A percentile compares a stretch with the other conserved stretches of the same genome.
Evolutionary conservation across 164 flowering plant genomes (phyloP).

Genomic region (Tinospora cordifolia): DNA sequence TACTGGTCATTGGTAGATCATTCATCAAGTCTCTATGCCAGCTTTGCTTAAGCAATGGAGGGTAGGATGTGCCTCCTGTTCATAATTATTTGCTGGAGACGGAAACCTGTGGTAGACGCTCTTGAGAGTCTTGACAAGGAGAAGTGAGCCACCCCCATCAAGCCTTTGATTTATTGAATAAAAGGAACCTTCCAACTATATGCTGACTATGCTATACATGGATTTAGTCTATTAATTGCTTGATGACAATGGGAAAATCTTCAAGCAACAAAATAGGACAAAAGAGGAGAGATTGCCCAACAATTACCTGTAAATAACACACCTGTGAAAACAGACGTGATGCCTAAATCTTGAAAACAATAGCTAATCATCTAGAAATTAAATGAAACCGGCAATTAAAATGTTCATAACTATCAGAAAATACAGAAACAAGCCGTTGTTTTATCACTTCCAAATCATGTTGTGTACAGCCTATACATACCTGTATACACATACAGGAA

Average conservation of each 20-base stretch:
- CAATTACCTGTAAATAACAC: neutral
- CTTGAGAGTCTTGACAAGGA: neutral
- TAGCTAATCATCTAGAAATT: neutral
- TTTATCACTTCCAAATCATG: neutral
- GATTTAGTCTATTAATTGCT: neutral
- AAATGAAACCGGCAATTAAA: neutral
- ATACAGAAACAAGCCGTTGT: neutral
- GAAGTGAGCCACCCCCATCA: neutral
- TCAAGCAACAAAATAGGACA: neutral
- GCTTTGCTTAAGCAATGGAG: neutral
- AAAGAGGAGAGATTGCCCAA: neutral
- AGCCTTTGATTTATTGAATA: neutral
- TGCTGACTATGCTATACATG: neutral
- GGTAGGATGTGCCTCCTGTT: neutral
- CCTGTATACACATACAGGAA: neutral
- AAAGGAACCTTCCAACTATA: neutral
- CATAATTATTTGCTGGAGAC: neutral
- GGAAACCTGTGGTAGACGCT: neutral
- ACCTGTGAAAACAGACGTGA: neutral
- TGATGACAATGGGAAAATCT: neutral
- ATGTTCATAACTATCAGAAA: neutral
- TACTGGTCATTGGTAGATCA: neutral
- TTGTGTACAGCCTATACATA: neutral
- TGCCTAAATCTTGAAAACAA: neutral
- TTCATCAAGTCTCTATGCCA: neutral